Evolutionary conservation across 495 filamentous ascomycete genomes (phyloP).

Genomic region (Penicillium malachiteum): DNA sequence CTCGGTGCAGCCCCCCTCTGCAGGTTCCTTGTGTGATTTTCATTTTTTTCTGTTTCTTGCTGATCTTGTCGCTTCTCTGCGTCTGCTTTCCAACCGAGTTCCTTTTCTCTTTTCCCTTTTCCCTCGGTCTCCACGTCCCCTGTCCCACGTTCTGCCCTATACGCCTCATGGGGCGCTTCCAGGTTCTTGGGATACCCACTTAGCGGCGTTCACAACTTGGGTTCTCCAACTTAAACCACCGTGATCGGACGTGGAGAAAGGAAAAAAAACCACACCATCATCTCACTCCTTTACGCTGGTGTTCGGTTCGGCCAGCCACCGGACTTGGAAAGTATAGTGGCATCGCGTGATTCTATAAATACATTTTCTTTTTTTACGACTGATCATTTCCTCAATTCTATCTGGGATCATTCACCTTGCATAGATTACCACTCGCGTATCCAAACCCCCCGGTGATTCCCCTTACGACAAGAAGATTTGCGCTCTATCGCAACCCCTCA

Average conservation of each 20-base stretch:
- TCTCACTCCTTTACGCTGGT: constrained; percentile 4
- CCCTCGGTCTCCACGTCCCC: neutral
- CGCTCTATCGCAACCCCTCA: neutral
- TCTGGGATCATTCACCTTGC: neutral
- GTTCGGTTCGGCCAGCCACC: constrained; percentile 15
- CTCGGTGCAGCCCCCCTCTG: constrained; percentile 19
- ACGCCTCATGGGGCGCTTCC: constrained; percentile 12
- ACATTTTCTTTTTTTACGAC: constrained; percentile 12
- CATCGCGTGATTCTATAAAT: constrained; percentile 24
- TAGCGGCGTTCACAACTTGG: constrained; percentile 5
- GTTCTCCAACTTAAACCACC: constrained; percentile 4
- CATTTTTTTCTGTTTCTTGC: constrained; percentile 7
- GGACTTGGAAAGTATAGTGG: constrained; percentile 2
- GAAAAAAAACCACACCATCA: neutral
- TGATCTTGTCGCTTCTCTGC: neutral
- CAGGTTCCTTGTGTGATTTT: constrained; percentile 8
- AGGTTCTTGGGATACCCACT: constrained; percentile 14
- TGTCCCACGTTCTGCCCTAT: constrained; percentile 4
- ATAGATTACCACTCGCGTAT: neutral
- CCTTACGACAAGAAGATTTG: neutral
- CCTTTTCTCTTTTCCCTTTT: constrained; percentile 1
- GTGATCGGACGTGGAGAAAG: constrained; percentile 11
- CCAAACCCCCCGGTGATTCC: neutral
- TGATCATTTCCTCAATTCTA: constrained; percentile 6
- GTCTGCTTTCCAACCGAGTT: neutral